Evolutionary conservation across 768 basidiomycete species (phyloP), one percentile per base, ranked within the genome.

Genomic region (Tephrocybe sp.): DNA sequence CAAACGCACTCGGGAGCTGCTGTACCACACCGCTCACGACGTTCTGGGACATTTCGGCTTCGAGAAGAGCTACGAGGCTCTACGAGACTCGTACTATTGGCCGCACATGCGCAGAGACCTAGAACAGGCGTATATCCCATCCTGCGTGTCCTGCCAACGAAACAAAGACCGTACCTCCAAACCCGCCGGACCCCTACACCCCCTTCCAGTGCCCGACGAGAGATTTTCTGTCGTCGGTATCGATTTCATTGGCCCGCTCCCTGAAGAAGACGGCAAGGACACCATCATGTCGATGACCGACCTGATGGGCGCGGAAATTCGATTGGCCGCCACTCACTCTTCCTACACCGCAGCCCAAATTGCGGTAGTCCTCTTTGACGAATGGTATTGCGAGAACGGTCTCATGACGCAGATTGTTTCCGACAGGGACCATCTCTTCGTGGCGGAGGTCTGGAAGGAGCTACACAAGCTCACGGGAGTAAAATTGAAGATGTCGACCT

Each of bases 301-400:
- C 41, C 43, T 43, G 1, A 47, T 66, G 0, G 56, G 58, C 3
- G 52, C 69, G 0, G 63, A 67, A 15, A 42, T 68, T 15, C 53
- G 52, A 0, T 27, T 67, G 3, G 48, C 27, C 13, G 23, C 41
- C 57, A 0, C 42, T 57, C 1, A 34, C 42, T 0, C 34, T 25
- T 0, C 47, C 45, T 3, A 45, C 47, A 22, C 57, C 0, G 62
- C 66, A 0, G 40, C 41, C 8, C 49, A 62, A 4, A 16, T 63
- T 6, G 65, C 64, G 0, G 38, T 37, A 1, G 12, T 64, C 0
- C 59, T 68, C 10, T 69, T 68, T 24, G 43, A 67, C 21, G 18
- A 64, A 5, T 69, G 62, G 62, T 68, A 61, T 49, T 65, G 62
- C 42, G 55, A 67, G 41, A 68, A 68, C 54, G 66, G 72, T 0